Percentiles rank a stretch among this genome's conserved stretches.
These are phyloP conservation scores for Nakazawaea ishiwadae DNA, from an alignment of 805 yeast genomes.

Conservation along the genomic window DNA sequence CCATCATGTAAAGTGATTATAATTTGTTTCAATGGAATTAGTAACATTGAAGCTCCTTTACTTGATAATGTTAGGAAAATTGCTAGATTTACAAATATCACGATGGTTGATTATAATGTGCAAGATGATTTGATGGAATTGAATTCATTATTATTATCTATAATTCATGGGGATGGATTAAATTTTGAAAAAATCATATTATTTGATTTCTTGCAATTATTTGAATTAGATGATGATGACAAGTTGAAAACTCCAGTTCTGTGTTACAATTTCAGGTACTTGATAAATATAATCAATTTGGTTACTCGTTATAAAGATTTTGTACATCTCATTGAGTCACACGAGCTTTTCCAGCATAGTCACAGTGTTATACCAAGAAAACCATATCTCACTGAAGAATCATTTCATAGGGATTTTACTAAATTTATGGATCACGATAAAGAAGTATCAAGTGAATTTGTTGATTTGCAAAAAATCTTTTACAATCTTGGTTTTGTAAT, in stretches of 20 bases:
- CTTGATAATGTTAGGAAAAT: constrained; percentile 3
- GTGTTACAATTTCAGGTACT: background rate
- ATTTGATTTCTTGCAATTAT: background rate
- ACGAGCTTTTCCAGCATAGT: too few species aligned
- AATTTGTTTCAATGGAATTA: background rate
- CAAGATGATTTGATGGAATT: background rate
- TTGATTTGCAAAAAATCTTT: background rate
- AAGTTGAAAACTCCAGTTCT: background rate
- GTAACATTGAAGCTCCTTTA: background rate
- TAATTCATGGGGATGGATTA: background rate
- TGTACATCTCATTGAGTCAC: background rate
- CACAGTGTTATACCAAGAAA: background rate
- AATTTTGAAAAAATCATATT: constrained; percentile 1
- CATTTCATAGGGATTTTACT: too few species aligned
- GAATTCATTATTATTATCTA: background rate
- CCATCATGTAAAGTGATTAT: constrained; percentile 2
- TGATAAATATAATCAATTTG: background rate
- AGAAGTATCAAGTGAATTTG: background rate
- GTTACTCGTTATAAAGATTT: background rate
- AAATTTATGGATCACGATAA: too few species aligned
- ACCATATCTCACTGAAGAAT: background rate
- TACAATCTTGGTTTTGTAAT: background rate
- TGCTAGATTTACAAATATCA: background rate
- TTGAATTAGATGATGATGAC: background rate
- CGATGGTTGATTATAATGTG: background rate